Evolutionary conservation across 139 green algal species (phyloP).

Genomic region (Chlorella ohadii): DNA sequence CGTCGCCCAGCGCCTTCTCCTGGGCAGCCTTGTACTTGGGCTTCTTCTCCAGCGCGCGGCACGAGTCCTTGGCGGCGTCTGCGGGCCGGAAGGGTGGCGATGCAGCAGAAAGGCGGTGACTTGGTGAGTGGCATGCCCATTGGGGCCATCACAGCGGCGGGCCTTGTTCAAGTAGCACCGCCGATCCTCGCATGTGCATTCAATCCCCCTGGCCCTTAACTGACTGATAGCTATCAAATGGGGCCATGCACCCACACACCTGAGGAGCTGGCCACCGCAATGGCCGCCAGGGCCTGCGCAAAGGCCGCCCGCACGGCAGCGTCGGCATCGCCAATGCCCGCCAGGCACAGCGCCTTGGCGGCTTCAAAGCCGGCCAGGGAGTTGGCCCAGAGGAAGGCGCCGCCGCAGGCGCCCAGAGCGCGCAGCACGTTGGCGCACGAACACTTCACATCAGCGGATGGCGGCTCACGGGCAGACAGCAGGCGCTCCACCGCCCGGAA

Average conservation of each 20-base stretch:
- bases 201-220: no score
- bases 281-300: slow-evolving; percentile 65
- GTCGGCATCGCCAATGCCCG: slow-evolving; percentile 47
- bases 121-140: no score
- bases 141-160: no score
- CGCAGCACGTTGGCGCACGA: slow-evolving; percentile 49
- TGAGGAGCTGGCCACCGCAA: slow-evolving; percentile 56
- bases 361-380: slow-evolving; percentile 62
- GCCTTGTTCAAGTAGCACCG: no score
- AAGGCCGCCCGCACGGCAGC: slow-evolving; percentile 56
- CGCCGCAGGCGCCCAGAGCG: slow-evolving; percentile 62
- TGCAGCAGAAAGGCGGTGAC: no score
- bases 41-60: slow-evolving; percentile 46
- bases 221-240: no score
- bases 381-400: slow-evolving; percentile 68
- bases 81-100: not conserved
- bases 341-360: slow-evolving; percentile 50
- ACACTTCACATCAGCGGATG: slow-evolving; percentile 17
- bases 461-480: slow-evolving; percentile 35
- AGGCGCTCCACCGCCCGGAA: slow-evolving; percentile 54
- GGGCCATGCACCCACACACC: no score
- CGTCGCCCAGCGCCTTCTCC: slow-evolving; percentile 52
- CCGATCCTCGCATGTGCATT: no score
- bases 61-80: slow-evolving; percentile 18
- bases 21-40: slow-evolving; percentile 57